These are phyloP conservation scores for Calonectria honghensis DNA, from an alignment of 2,329 filamentous ascomycete genomes.

Conservation along the genomic window DNA sequence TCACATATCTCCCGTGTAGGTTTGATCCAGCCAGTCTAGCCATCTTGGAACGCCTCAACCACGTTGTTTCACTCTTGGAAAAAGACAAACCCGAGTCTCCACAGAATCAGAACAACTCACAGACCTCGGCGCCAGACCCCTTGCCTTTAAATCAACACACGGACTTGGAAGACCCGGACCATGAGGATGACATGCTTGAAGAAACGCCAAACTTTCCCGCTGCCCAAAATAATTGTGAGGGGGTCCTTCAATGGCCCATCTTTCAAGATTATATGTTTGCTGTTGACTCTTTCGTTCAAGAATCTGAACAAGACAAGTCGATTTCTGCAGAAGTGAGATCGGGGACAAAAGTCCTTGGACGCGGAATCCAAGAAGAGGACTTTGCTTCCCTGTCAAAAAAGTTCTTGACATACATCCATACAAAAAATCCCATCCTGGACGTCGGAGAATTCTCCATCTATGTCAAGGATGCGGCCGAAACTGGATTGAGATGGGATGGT, in stretches of 20 bases:
- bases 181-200: constrained; percentile 29
- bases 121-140: neutral
- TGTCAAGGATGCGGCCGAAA: constrained; percentile 32
- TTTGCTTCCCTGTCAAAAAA: constrained; percentile 31
- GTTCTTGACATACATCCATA: constrained; percentile 38
- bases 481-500: constrained; percentile 52
- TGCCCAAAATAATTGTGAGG: constrained; percentile 32
- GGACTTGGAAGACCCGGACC: constrained; percentile 9
- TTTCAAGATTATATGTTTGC: constrained; percentile 17
- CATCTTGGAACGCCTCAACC: constrained; percentile 37
- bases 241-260: constrained; percentile 35
- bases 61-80: constrained; percentile 38
- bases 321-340: neutral
- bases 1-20: neutral
- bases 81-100: neutral
- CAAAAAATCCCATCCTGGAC: constrained; percentile 42
- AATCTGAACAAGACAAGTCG: neutral
- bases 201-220: constrained; percentile 36
- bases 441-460: constrained; percentile 24
- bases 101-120: neutral
- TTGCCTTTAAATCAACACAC: neutral
- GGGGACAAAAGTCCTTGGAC: constrained; percentile 2
- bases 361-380: constrained; percentile 38
- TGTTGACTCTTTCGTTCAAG: constrained; percentile 32
- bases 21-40: constrained; percentile 40